Evolutionary conservation across 78 protist species (phyloP).

Genomic region (Mantamonas sphyraenae): DNA sequence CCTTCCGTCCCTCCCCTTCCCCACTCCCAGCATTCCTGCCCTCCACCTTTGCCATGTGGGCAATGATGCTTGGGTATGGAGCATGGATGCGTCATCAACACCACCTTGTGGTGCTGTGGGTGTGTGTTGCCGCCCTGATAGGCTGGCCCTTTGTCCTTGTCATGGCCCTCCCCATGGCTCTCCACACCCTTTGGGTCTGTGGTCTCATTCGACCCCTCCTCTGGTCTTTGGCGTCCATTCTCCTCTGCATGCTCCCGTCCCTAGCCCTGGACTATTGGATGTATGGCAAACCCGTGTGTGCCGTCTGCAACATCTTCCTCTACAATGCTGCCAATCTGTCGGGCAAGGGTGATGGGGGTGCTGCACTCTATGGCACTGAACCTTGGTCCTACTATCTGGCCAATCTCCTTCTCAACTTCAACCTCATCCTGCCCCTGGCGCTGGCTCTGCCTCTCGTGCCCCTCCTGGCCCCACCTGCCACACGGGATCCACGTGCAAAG

Average conservation of each 20-base stretch:
- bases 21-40: constrained; percentile 26
- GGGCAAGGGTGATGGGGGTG: not conserved
- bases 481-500: too few species aligned
- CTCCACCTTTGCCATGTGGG: constrained; percentile 13
- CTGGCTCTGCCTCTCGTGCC: too few species aligned
- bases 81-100: constrained; percentile 4
- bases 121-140: not conserved
- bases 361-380: constrained; percentile 56
- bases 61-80: not conserved
- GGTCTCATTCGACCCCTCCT: constrained; percentile 16
- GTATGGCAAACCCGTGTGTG: constrained; percentile 9
- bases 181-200: constrained; percentile 1
- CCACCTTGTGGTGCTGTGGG: constrained; percentile 5
- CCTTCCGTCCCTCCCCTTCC: too few species aligned
- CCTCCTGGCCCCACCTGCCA: too few species aligned
- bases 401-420: constrained; percentile 32
- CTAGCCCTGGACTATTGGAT: too few species aligned
- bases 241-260: not conserved
- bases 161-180: constrained; percentile 15
- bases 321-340: constrained; percentile 33
- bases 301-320: constrained; percentile 19
- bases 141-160: constrained; percentile 44
- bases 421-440: constrained; percentile 8
- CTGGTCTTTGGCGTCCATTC: too few species aligned
- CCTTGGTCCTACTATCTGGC: constrained; percentile 11